Evolutionary conservation across 148 eudicot species (phyloP), one percentile per base, ranked within the genome.

Genomic region (Beta vulgaris): DNA sequence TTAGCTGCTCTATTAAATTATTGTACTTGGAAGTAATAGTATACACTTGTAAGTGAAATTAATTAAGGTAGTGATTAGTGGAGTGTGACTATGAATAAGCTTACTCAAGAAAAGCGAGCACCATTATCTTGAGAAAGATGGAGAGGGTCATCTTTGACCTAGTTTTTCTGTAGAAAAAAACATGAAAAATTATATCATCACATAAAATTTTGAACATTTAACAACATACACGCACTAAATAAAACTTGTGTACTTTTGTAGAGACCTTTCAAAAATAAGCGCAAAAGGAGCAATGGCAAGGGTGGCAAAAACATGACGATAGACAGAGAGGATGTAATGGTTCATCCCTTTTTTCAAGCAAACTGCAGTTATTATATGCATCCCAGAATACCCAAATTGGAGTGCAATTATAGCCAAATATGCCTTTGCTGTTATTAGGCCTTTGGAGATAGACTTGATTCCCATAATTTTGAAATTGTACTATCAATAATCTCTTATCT

Each of bases 131-230:
- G 37, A 81, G 64, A 72, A 89, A 85, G 46, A 85, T 69, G 10
- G 93, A 80, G 51, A 85, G 73, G 25, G 93, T 89, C 90, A 89
- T 85, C 82, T 89, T 89, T 15, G 93, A 90, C 80, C 93, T 80
- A 78, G 74, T 85, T 77, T 89, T 89, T 87, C 93, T 89, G 83
- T 61, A 61, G 0, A 53, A 21, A 16, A 25, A n/a, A n/a, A n/a
- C 9, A 34, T 4, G 3, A 43, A 55, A 35, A 70, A 37, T 49
- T 28, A 7, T 3, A 5, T 19, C n/a, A n/a, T 34, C n/a, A 44
- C 8, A 26, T 0, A 37, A n/a, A n/a, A n/a, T n/a, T n/a, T n/a
- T n/a, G n/a, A n/a, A n/a, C n/a, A n/a, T n/a, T n/a, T n/a, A n/a
- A n/a, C n/a, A n/a, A n/a, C n/a, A n/a, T n/a, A n/a, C n/a, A n/a